Base-by-base conservation (phyloP, 495 filamentous ascomycete species). In the Podospora tetraspora region DNA sequence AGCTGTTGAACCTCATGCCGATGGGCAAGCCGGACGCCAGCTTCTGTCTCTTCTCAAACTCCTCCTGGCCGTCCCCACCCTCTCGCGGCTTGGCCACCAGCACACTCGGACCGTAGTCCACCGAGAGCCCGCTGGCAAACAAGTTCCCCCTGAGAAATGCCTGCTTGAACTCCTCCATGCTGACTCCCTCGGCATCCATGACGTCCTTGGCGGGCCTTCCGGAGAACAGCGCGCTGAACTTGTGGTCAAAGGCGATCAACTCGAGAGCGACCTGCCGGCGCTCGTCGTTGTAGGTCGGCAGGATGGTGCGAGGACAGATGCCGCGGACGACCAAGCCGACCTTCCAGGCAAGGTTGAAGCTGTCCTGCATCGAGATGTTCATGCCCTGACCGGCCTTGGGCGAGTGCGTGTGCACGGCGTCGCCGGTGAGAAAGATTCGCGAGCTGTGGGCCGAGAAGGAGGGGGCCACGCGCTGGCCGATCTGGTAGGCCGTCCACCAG, bases 291-390 rank as follows among this genome's bases (percentile, higher is more conserved):
- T 95, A 95, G 9, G 89, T 93, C 29, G 79, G 79, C 4, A 95
- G 82, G 43, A 94, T 83, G 1, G 80, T 77, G 3, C 81, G 82
- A 30, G 86, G 79, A 0, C 84, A 76, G 59, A 85, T 79, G 23
- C 85, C 86, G 27, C 87, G 85, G 61, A 88, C 75, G 3, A 91
- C 89, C 25, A 85, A 75, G 2, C 83, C 86, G 23, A 93, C 79
- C 75, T 93, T 93, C 91, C 91, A 92, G 19, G 87, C 89, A 0
- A 92, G 85, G 71, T 92, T 92, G 74, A 85, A 91, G 2, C 86
- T 81, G 69, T 89, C 87, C 73, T 89, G 86, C 80, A 90, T 87
- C 8, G 80, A 83, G 1, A 90, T 86, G 74, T 93, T 92, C 90
- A 92, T 92, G 34, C 91, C 91, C 72, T 91, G 89, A 0, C 90